Percentiles rank a stretch among this genome's conserved stretches.
phyloP scores from a whole-genome alignment of 2,329 filamentous ascomycete genomes.

The Aspergillus terreus region DNA sequence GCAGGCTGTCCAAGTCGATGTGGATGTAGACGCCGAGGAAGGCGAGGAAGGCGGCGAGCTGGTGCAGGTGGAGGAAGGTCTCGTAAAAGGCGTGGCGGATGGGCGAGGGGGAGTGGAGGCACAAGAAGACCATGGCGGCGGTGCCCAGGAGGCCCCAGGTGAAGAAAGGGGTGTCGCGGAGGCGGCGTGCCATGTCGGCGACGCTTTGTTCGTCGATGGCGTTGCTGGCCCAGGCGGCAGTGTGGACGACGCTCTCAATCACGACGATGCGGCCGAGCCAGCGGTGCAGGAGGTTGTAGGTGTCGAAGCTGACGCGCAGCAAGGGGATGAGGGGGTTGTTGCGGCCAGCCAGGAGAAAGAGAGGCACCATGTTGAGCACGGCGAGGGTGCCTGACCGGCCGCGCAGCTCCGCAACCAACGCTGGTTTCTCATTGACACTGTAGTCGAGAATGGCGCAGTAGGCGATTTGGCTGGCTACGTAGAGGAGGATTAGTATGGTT shows the following conservation, averaged over 20 bases:
- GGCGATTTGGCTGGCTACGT: constrained; percentile 69
- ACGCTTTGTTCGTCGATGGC: constrained; percentile 41
- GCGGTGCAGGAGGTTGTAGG: constrained; percentile 85
- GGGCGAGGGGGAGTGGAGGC: constrained; percentile 42
- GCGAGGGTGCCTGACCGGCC: constrained; percentile 81
- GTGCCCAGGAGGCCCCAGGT: constrained; percentile 45
- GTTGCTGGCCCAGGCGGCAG: constrained; percentile 73
- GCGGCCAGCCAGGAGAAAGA: constrained; percentile 81
- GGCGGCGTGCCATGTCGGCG: constrained; percentile 28
- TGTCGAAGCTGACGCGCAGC: constrained; percentile 88
- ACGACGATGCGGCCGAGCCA: constrained; percentile 77
- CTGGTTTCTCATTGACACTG: constrained; percentile 39
- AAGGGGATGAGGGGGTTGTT: constrained; percentile 88
- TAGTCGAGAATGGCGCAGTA: constrained; percentile 60
- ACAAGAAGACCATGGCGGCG: constrained; percentile 36
- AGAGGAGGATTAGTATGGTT: constrained; percentile 62
- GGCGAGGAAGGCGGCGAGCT: constrained; percentile 41
- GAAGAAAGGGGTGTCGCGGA: constrained; percentile 40
- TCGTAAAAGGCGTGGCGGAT: constrained; percentile 47
- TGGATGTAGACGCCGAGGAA: constrained; percentile 45
- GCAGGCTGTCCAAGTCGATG: constrained; percentile 38
- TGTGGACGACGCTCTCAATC: constrained; percentile 68
- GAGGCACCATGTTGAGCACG: constrained; percentile 85
- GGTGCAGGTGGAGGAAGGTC: constrained; percentile 47
- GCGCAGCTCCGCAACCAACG: constrained; percentile 75